A percentile compares a stretch with the other conserved stretches of the same genome.
Evolutionary conservation across 1,139 yeast genomes (phyloP).

Genomic region (Yamadazyma mexicana): DNA sequence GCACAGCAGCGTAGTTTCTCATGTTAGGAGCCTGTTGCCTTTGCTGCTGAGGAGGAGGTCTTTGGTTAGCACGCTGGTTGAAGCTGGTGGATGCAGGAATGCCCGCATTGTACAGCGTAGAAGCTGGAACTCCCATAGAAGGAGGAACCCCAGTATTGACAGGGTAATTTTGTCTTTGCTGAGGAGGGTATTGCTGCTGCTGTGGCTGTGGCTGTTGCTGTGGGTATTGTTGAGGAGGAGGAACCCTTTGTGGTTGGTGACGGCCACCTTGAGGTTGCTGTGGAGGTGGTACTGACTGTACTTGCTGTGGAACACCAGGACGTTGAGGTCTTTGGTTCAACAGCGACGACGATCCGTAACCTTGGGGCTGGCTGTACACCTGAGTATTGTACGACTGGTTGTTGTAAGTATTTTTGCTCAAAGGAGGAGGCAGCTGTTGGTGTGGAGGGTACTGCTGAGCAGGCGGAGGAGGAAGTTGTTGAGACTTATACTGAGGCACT

Average conservation of each 20-base stretch:
- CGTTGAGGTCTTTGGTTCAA: neutral
- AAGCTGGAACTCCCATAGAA: neutral
- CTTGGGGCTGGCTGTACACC: too few species aligned
- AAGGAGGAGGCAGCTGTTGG: conserved; percentile 4
- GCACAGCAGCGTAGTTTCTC: conserved; percentile 13
- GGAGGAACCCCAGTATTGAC: conserved; percentile 12
- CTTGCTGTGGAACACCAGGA: conserved; percentile 1
- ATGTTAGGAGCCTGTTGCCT: conserved; percentile 7
- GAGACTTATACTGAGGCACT: conserved; percentile 2
- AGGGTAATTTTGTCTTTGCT: conserved; percentile 9
- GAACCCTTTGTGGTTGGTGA: too few species aligned
- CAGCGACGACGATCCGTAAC: neutral
- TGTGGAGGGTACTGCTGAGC: conserved; percentile 11
- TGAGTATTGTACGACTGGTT: too few species aligned
- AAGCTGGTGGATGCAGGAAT: conserved; percentile 12
- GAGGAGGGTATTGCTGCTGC: conserved; percentile 2
- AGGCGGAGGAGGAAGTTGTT: conserved; percentile 3
- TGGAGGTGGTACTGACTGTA: neutral
- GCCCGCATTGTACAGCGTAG: conserved; percentile 9
- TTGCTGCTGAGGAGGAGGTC: neutral
- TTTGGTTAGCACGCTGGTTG: conserved; percentile 2
- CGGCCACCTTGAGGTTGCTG: too few species aligned
- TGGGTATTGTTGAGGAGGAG: conserved; percentile 1
- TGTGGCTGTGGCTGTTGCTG: conserved; percentile 2
- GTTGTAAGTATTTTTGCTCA: conserved; percentile 4